Evolutionary conservation across 345 rosid genomes (phyloP).

Genomic region (Melaleuca quinquenervia): DNA sequence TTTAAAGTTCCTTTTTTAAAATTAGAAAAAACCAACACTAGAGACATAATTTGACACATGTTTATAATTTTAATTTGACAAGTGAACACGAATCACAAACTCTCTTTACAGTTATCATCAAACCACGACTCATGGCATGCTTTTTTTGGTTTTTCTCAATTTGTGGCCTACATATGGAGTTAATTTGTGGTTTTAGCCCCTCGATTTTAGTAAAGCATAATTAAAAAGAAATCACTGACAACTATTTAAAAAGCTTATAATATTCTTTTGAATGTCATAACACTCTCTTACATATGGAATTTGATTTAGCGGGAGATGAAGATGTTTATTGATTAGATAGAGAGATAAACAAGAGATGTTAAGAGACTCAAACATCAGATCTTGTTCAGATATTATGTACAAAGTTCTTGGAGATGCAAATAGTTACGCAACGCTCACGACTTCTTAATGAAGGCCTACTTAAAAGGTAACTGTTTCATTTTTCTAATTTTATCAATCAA

Average conservation of each 20-base stretch:
- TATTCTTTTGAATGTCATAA: background rate
- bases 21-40: background rate
- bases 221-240: background rate
- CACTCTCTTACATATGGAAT: background rate
- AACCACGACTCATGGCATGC: background rate
- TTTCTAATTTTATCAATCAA: background rate
- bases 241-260: background rate
- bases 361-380: background rate
- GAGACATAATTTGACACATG: background rate
- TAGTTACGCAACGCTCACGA: background rate
- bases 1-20: background rate
- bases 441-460: background rate
- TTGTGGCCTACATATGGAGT: background rate
- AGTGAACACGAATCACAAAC: background rate
- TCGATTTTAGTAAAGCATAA: background rate
- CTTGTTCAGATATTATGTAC: background rate
- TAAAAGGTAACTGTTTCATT: background rate
- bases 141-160: background rate
- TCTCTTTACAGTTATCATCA: background rate
- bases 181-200: background rate
- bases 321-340: background rate
- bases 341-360: background rate
- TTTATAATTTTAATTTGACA: background rate
- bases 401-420: background rate
- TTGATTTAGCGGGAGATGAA: background rate